These are phyloP conservation scores for Trametes cinnabarina DNA, from an alignment of 768 basidiomycete genomes.

Conservation along the genomic window DNA sequence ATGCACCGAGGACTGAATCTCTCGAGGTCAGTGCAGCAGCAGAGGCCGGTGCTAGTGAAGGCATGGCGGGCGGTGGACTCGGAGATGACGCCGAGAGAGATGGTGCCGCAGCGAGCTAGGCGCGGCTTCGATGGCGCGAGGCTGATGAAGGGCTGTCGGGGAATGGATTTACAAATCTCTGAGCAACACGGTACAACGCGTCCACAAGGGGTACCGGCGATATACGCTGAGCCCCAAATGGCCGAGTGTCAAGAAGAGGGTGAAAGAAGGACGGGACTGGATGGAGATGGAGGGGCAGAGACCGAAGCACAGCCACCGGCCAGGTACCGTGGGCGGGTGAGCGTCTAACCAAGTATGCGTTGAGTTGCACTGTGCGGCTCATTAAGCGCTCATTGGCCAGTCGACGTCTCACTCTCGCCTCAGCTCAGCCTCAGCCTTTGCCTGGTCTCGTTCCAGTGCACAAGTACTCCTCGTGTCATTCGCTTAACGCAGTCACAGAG, in stretches of 20 bases:
- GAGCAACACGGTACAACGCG: too few relatives aligned
- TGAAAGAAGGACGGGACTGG: background rate
- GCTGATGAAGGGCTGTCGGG: background rate
- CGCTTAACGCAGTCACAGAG: too few relatives aligned
- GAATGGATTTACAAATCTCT: background rate
- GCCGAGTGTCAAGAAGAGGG: background rate
- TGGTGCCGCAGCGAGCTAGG: background rate
- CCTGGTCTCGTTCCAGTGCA: too few relatives aligned
- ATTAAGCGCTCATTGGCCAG: too few relatives aligned
- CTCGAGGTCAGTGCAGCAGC: conserved; percentile 15
- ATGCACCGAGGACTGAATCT: conserved; percentile 35
- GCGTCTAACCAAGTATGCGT: too few relatives aligned
- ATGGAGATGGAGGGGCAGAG: background rate
- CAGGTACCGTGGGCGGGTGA: background rate
- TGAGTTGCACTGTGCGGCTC: too few relatives aligned
- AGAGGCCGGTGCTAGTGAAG: background rate
- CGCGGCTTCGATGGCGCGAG: background rate
- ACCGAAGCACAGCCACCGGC: background rate
- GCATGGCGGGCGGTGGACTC: background rate
- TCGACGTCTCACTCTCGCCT: too few relatives aligned
- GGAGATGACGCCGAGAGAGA: background rate
- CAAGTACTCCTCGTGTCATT: too few relatives aligned
- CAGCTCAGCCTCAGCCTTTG: too few relatives aligned
- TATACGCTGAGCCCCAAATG: too few relatives aligned
- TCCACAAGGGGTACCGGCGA: too few relatives aligned